These are phyloP conservation scores for Podospora anserina DNA, from an alignment of 495 filamentous ascomycete species.

Conservation along the genomic window DNA sequence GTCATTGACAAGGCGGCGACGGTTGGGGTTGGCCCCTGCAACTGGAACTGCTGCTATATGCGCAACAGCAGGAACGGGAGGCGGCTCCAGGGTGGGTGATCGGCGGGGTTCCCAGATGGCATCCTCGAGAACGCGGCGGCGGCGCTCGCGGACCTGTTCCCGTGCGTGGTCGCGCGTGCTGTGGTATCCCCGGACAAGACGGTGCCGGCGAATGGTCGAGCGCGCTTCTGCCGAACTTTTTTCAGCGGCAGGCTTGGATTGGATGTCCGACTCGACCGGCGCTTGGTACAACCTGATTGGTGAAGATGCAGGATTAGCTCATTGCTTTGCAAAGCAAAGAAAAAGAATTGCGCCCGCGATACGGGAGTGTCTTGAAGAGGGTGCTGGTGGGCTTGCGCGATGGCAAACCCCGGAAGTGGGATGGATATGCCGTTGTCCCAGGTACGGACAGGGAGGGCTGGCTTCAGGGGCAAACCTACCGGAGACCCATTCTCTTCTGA, in stretches of 20 bases:
- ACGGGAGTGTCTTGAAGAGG: neutral
- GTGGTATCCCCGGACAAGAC: slow-evolving; percentile 14
- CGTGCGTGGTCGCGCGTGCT: neutral
- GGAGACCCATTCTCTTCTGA: slow-evolving; percentile 66
- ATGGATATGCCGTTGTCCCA: slow-evolving; percentile 16
- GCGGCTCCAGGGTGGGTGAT: slow-evolving; percentile 9
- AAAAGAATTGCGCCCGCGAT: slow-evolving; percentile 3
- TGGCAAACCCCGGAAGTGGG: slow-evolving; percentile 18
- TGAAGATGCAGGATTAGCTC: slow-evolving; percentile 17
- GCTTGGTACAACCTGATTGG: slow-evolving; percentile 50
- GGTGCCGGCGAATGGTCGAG: slow-evolving; percentile 64
- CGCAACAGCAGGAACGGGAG: neutral
- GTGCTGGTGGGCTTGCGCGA: slow-evolving; percentile 10
- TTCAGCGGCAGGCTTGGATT: slow-evolving; percentile 51
- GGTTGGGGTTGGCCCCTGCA: neutral
- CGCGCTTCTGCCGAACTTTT: slow-evolving; percentile 55
- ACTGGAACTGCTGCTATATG: neutral
- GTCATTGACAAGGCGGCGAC: neutral
- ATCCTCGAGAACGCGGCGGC: slow-evolving; percentile 23
- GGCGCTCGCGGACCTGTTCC: slow-evolving; percentile 43
- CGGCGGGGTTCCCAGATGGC: slow-evolving; percentile 12
- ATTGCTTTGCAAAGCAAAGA: neutral
- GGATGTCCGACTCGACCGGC: slow-evolving; percentile 55
- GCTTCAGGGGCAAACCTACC: slow-evolving; percentile 53
- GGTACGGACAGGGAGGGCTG: slow-evolving; percentile 25